phyloP scores from a whole-genome alignment of 352 stramenopile genomes.

The Phytophthora pistaciae region DNA sequence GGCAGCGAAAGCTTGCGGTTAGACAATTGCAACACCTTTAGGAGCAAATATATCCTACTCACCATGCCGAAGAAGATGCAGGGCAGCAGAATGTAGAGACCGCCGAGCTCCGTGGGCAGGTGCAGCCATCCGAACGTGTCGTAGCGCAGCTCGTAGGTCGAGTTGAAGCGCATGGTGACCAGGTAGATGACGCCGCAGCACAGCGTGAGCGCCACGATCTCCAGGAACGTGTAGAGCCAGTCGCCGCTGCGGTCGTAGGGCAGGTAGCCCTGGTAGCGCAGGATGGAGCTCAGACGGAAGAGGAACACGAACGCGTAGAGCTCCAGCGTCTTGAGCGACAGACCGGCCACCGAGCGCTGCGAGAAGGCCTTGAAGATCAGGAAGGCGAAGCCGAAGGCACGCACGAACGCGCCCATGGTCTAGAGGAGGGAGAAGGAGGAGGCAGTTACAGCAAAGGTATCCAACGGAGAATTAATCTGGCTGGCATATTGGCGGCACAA shows the following conservation, averaged over 20 bases:
- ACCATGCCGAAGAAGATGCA: conserved; percentile 92
- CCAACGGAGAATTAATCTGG: not conserved
- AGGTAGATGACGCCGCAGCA: conserved; percentile 92
- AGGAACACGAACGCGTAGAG: conserved; percentile 98
- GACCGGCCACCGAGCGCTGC: conserved; percentile 89
- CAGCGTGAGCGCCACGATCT: conserved; percentile 92
- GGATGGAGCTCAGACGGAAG: conserved; percentile 97
- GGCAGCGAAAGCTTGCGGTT: conserved; percentile 6
- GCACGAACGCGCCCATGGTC: conserved; percentile 92
- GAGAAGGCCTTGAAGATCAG: conserved; percentile 96
- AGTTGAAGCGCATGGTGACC: conserved; percentile 94
- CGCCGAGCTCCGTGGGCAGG: conserved; percentile 84
- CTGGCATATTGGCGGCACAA: no score
- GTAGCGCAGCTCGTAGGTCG: conserved; percentile 96
- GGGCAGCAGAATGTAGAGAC: conserved; percentile 86
- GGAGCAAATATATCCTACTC: not conserved
- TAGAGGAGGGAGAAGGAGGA: conserved; percentile 24
- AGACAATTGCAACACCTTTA: not conserved
- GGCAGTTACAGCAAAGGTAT: not conserved
- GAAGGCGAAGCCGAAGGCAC: conserved; percentile 92
- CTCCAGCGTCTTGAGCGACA: conserved; percentile 98
- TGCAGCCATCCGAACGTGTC: conserved; percentile 96
- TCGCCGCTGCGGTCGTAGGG: conserved; percentile 95
- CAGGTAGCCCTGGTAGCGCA: conserved; percentile 98
- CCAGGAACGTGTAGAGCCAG: conserved; percentile 98